A percentile compares a stretch with the other conserved stretches of the same genome.
These are phyloP conservation scores for Saccharata proteae DNA, from an alignment of 2,329 filamentous ascomycete species.

Conservation along the genomic window DNA sequence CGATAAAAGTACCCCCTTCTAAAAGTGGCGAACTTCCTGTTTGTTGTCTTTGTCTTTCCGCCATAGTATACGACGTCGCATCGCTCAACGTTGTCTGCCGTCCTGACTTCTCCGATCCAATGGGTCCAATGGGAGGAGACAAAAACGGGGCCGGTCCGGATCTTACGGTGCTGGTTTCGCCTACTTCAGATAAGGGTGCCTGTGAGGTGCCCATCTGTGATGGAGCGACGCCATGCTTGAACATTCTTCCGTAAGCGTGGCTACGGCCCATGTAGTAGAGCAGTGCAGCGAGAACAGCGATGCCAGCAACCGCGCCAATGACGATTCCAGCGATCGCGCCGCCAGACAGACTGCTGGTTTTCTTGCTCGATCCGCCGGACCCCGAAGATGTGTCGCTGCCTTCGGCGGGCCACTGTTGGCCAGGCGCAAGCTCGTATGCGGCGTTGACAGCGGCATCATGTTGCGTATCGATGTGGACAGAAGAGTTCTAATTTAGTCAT, in stretches of 20 bases:
- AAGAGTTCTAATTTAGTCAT: no score
- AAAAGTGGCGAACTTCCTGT: constrained; percentile 1
- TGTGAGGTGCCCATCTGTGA: background rate
- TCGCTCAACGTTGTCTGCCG: background rate
- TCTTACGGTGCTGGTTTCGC: background rate
- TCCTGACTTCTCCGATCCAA: constrained; percentile 2
- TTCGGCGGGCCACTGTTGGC: constrained; percentile 28
- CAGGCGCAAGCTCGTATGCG: constrained; percentile 20
- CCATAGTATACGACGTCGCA: background rate
- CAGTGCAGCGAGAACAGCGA: constrained; percentile 47
- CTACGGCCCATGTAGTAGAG: constrained; percentile 51
- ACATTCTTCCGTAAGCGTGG: constrained; percentile 9
- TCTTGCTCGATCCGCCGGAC: constrained; percentile 7
- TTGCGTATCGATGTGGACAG: background rate
- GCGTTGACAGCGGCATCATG: constrained; percentile 13
- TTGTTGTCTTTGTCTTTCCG: no score
- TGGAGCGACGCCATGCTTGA: constrained; percentile 4
- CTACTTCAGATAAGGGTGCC: constrained; percentile 1
- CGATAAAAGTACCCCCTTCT: constrained; percentile 9
- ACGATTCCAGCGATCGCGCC: constrained; percentile 42
- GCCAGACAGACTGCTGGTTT: constrained; percentile 17
- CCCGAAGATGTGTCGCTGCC: constrained; percentile 9
- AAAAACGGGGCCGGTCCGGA: no score
- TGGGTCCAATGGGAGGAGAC: background rate
- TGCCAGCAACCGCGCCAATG: constrained; percentile 48